phyloP scores from a whole-genome alignment of 1,284 basidiomycete species.

The Malassezia sympodialis region DNA sequence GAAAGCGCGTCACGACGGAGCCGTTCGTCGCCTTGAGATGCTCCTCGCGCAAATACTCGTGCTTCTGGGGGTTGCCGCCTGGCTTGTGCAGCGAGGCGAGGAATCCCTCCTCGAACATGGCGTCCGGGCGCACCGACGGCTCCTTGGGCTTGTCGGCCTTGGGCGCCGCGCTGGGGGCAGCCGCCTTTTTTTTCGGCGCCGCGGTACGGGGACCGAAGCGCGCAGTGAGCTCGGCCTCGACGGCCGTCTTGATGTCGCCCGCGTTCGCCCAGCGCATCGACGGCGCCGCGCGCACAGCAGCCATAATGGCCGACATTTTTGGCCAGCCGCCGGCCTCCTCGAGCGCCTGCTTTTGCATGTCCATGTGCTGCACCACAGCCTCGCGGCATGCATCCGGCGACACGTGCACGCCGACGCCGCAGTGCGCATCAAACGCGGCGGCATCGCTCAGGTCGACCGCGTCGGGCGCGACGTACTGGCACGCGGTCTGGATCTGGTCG shows the following conservation, averaged over 20 bases:
- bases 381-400: slow-evolving; percentile 61
- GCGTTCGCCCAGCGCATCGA: slow-evolving; percentile 70
- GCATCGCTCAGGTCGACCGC: slow-evolving; percentile 57
- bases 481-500: slow-evolving; percentile 67
- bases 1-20: slow-evolving; percentile 87
- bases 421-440: slow-evolving; percentile 64
- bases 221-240: slow-evolving; percentile 66
- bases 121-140: slow-evolving; percentile 49
- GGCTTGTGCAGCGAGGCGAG: slow-evolving; percentile 84
- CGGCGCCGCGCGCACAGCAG: slow-evolving; percentile 30
- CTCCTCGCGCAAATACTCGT: slow-evolving; percentile 64
- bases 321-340: slow-evolving; percentile 50
- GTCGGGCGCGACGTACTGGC: slow-evolving; percentile 59
- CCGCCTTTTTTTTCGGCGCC: slow-evolving; percentile 54
- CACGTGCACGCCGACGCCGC: slow-evolving; percentile 74
- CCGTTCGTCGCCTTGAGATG: slow-evolving; percentile 76
- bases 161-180: slow-evolving; percentile 7
- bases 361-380: slow-evolving; percentile 59
- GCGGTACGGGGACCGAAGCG: slow-evolving; percentile 59
- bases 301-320: slow-evolving; percentile 37
- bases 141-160: slow-evolving; percentile 14
- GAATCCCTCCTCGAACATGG: slow-evolving; percentile 90
- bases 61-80: slow-evolving; percentile 83
- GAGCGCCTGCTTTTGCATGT: slow-evolving; percentile 36
- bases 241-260: slow-evolving; percentile 75